Evolutionary conservation across 169 alveolate genomes (phyloP).

Genomic region (Ichthyophthirius multifiliis): DNA sequence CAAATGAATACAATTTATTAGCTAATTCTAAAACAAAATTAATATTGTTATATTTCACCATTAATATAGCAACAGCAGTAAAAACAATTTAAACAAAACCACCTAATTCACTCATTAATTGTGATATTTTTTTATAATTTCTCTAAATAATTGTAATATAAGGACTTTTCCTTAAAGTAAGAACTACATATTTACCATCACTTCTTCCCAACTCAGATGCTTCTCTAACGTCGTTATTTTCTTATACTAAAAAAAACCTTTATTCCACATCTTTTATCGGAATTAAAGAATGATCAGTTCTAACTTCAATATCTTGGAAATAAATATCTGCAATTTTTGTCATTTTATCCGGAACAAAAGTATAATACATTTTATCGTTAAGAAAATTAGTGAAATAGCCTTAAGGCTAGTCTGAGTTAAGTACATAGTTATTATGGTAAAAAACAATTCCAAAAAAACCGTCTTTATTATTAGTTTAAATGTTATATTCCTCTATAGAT

Average conservation of each 20-base stretch:
- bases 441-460: background rate
- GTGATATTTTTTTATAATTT: background rate
- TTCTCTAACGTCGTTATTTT: background rate
- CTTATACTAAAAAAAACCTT: background rate
- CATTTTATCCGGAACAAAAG: slow-evolving; percentile 1
- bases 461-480: background rate
- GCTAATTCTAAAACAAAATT: background rate
- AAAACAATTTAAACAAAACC: background rate
- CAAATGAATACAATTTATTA: background rate
- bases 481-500: background rate
- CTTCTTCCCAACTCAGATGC: background rate
- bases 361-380: background rate
- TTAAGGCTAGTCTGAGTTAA: background rate
- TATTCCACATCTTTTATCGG: background rate
- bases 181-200: background rate
- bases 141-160: background rate
- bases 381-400: background rate
- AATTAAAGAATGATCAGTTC: background rate
- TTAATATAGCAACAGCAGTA: background rate
- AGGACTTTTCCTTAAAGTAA: background rate
- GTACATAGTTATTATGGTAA: background rate
- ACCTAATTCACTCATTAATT: background rate
- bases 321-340: background rate
- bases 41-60: background rate
- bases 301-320: background rate